Evolutionary conservation across 345 rosid genomes (phyloP).

Genomic region (Hirschfeldia incana): DNA sequence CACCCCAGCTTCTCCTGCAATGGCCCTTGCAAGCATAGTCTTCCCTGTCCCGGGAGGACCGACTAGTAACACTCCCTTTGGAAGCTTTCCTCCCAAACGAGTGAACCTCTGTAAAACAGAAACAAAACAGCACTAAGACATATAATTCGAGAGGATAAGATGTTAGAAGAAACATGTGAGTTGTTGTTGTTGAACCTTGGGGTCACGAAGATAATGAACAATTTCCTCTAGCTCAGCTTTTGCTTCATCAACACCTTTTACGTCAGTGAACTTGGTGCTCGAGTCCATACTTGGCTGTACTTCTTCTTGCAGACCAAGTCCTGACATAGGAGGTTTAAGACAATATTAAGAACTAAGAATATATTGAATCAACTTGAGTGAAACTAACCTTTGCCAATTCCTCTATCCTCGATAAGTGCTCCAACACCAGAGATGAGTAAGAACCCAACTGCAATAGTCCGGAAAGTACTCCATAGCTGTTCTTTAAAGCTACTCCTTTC

Average conservation of each 20-base stretch:
- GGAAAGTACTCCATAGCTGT: conserved; percentile 91
- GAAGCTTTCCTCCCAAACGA: conserved; percentile 96
- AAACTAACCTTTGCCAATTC: conserved; percentile 76
- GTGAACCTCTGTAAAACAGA: conserved; percentile 73
- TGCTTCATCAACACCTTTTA: conserved; percentile 98
- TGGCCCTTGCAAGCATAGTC: conserved; percentile 98
- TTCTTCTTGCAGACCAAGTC: conserved; percentile 92
- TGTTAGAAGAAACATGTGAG: not conserved
- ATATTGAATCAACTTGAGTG: not conserved
- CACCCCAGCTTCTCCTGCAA: conserved; percentile 98
- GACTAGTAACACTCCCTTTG: conserved; percentile 93
- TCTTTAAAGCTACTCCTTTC: conserved; percentile 89
- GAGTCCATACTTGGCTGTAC: conserved; percentile 95
- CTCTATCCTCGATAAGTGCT: conserved; percentile 90
- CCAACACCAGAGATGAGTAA: conserved; percentile 86
- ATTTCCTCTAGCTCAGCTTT: conserved; percentile 94
- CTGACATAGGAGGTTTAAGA: conserved; percentile 34
- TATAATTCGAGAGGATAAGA: not conserved
- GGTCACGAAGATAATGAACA: conserved; percentile 96
- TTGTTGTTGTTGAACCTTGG: conserved; percentile 60
- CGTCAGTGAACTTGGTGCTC: conserved; percentile 85
- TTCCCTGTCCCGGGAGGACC: conserved; percentile 99
- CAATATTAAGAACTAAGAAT: not conserved
- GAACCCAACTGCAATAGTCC: conserved; percentile 70
- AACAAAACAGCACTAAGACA: not conserved